Conservation (phyloP, 2,329 filamentous ascomycete species). For the Pestalotiopsis sp. region DNA sequence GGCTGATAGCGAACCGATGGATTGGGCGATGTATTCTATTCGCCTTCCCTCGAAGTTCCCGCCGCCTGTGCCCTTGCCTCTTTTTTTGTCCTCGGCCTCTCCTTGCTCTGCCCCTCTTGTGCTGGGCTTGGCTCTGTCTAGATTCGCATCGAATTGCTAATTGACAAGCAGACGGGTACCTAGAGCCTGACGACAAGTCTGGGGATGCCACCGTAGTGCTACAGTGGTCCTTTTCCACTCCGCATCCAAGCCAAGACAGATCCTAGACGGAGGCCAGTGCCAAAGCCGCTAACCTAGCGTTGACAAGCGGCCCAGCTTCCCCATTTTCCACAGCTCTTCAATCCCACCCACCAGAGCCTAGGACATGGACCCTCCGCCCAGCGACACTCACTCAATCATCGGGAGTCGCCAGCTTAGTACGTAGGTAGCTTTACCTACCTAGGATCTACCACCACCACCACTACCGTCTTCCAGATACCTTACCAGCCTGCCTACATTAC, state of each 20-base stretch:
- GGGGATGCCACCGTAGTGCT: too few relatives aligned
- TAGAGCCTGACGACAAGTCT: too few relatives aligned
- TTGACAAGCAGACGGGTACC: too few relatives aligned
- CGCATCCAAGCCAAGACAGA: not conserved
- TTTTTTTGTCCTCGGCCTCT: not conserved
- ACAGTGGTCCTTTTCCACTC: too few relatives aligned
- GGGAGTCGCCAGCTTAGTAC: not conserved
- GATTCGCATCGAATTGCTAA: too few relatives aligned
- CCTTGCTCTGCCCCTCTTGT: not conserved
- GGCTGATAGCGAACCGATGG: not conserved
- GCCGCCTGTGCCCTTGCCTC: not conserved
- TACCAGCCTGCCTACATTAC: too few relatives aligned
- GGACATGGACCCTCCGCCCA: not conserved
- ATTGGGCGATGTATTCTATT: not conserved
- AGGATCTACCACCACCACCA: not conserved
- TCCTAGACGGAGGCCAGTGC: not conserved
- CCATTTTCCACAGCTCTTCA: not conserved
- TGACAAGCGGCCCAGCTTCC: not conserved
- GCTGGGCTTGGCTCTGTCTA: not conserved
- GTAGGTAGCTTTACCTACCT: not conserved
- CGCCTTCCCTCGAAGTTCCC: too few relatives aligned
- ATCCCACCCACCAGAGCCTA: not conserved
- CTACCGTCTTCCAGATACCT: not conserved
- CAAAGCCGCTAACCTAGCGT: not conserved
- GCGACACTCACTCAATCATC: not conserved